Evolutionary conservation across 2,329 filamentous ascomycete species (phyloP).

Genomic region (Trichophyton mentagrophytes): DNA sequence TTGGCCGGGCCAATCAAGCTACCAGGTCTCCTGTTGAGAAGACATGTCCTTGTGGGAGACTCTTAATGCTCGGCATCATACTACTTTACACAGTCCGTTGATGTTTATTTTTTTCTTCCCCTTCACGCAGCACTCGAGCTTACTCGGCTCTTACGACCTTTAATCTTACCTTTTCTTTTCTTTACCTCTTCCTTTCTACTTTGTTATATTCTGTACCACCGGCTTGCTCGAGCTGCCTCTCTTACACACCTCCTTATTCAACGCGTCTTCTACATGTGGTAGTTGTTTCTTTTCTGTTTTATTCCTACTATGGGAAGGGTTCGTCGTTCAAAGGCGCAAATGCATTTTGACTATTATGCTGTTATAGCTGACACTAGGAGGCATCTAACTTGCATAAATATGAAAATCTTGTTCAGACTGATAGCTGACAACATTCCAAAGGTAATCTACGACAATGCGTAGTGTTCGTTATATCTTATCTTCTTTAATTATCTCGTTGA

Average conservation of each 20-base stretch:
- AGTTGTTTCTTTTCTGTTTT: neutral
- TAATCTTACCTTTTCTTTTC: neutral
- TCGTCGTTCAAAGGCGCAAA: neutral
- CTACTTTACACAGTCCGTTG: neutral
- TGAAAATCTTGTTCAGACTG: neutral
- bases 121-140: neutral
- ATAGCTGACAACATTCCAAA: neutral
- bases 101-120: neutral
- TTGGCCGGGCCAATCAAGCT: neutral
- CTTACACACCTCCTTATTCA: neutral
- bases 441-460: neutral
- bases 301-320: neutral
- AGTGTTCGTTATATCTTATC: too few species aligned
- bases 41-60: neutral
- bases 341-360: neutral
- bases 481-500: conserved; percentile 31
- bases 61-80: neutral
- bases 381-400: neutral
- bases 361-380: neutral
- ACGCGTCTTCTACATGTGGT: neutral
- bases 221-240: neutral
- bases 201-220: neutral
- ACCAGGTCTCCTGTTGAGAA: neutral
- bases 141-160: neutral
- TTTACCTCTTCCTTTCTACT: neutral